Percentiles rank a stretch among this genome's conserved stretches.
Conservation (phyloP, 371 early-diverging fungal species). For the Lichtheimia hyalospora region DNA sequence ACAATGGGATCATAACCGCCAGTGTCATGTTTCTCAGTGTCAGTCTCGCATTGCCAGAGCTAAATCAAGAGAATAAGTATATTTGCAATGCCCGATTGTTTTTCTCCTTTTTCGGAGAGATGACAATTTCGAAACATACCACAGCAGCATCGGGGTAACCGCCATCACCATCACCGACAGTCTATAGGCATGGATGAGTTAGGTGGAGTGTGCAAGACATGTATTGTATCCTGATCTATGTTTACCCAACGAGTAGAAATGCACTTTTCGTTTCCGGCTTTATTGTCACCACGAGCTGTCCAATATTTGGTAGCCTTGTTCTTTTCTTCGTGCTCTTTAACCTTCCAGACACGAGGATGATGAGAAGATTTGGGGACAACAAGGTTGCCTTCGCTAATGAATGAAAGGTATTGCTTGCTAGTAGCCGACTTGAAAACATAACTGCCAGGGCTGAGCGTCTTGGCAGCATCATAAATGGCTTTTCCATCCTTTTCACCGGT, state of each 20-base stretch:
- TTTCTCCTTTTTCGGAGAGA: too few species aligned
- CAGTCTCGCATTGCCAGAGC: conserved; percentile 42
- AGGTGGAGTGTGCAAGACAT: too few species aligned
- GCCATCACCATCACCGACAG: conserved; percentile 12
- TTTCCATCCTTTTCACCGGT: conserved; percentile 32
- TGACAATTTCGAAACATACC: conserved; percentile 8
- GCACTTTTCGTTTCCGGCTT: conserved; percentile 26
- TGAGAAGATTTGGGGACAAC: conserved; percentile 8
- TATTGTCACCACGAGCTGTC: conserved; percentile 23
- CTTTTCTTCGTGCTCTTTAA: conserved; percentile 18
- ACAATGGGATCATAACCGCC: conserved; percentile 27
- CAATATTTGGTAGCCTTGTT: conserved; percentile 26
- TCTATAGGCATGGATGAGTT: not conserved
- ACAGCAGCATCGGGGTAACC: conserved; percentile 39
- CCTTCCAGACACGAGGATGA: conserved; percentile 19
- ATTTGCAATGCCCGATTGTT: too few species aligned
- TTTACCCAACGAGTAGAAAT: conserved; percentile 37
- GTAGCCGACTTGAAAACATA: conserved; percentile 20
- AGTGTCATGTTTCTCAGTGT: conserved; percentile 11
- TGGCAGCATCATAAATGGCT: conserved; percentile 19
- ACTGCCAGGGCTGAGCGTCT: conserved; percentile 12
- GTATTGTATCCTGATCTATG: not conserved
- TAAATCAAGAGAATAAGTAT: not conserved
- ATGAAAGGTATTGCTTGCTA: conserved; percentile 16
- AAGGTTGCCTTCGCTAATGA: conserved; percentile 20